Evolutionary conservation across 2,329 filamentous ascomycete species (phyloP).

Genomic region (Xylariales sp.): DNA sequence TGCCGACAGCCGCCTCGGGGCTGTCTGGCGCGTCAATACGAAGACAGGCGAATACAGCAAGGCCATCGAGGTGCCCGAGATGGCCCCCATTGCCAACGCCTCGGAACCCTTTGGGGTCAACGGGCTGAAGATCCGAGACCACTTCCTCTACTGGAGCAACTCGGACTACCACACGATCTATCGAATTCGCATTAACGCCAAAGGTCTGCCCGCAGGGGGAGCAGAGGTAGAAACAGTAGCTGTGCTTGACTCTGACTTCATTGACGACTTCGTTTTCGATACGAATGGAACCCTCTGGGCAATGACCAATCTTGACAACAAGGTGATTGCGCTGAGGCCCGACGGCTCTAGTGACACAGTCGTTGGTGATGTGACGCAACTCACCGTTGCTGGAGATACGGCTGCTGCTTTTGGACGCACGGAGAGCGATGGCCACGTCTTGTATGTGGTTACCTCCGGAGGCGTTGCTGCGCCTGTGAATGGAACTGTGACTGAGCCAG

Average conservation of each 20-base stretch:
- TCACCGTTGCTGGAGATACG: slow-evolving; percentile 17
- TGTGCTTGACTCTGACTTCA: slow-evolving; percentile 13
- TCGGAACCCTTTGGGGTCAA: slow-evolving; percentile 16
- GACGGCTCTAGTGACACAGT: slow-evolving; percentile 13
- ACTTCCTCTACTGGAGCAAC: slow-evolving; percentile 20
- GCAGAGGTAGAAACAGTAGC: slow-evolving; percentile 14
- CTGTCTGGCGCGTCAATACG: slow-evolving; percentile 18
- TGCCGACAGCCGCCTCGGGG: slow-evolving; percentile 16
- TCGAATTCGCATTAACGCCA: slow-evolving; percentile 10
- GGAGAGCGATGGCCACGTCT: slow-evolving; percentile 11
- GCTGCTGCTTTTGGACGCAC: slow-evolving; percentile 17
- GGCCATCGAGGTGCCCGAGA: slow-evolving; percentile 17
- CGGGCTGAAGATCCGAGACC: slow-evolving; percentile 18
- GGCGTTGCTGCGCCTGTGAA: slow-evolving; percentile 15
- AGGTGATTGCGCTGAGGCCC: slow-evolving; percentile 12
- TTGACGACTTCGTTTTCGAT: slow-evolving; percentile 23
- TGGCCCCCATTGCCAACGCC: slow-evolving; percentile 13
- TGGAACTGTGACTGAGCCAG: slow-evolving; percentile 18
- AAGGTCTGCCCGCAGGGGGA: not conserved
- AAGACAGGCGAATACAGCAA: slow-evolving; percentile 13
- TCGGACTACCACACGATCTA: slow-evolving; percentile 11
- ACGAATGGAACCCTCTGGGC: slow-evolving; percentile 14
- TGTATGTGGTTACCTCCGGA: slow-evolving; percentile 19
- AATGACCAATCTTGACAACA: slow-evolving; percentile 17
- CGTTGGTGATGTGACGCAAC: slow-evolving; percentile 12